phyloP scores from a whole-genome alignment of 164 flowering plant genomes.

The Litsea cubeba region DNA sequence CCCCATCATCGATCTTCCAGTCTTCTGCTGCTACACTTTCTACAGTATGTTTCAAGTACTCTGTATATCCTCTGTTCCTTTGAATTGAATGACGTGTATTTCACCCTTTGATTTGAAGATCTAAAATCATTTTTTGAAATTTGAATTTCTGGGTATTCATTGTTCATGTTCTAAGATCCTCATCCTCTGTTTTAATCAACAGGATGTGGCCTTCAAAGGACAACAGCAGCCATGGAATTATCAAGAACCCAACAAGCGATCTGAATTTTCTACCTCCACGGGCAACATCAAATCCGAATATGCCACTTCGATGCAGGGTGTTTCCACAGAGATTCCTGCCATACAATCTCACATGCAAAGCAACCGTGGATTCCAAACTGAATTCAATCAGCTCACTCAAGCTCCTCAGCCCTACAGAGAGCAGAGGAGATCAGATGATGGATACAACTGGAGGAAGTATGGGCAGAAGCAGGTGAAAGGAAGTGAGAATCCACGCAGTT shows the following conservation, averaged over 20 bases:
- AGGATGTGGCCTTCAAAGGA: conserved; percentile 28
- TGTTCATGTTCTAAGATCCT: background rate
- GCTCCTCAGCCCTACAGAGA: conserved; percentile 41
- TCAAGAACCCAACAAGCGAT: conserved; percentile 22
- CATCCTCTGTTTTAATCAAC: conserved; percentile 1
- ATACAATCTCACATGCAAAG: conserved; percentile 18
- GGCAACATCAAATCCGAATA: conserved; percentile 30
- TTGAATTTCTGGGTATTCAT: background rate
- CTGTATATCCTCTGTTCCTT: background rate
- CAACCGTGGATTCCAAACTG: conserved; percentile 17
- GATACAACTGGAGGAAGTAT: conserved; percentile 86
- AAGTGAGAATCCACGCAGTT: conserved; percentile 73
- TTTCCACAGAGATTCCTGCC: conserved; percentile 34
- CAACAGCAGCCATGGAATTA: conserved; percentile 33
- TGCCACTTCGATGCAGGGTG: conserved; percentile 16
- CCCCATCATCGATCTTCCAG: conserved; percentile 25
- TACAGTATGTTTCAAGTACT: conserved; percentile 26
- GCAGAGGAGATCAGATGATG: conserved; percentile 63
- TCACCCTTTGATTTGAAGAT: background rate
- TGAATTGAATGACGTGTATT: background rate
- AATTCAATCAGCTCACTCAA: conserved; percentile 22
- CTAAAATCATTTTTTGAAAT: background rate
- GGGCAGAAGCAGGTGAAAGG: conserved; percentile 90
- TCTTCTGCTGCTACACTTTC: conserved; percentile 32
- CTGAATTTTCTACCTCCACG: conserved; percentile 20